Percentiles rank a stretch among this genome's conserved stretches.
Conservation (phyloP, 768 basidiomycete species). For the Rhizopogon salebrosus region DNA sequence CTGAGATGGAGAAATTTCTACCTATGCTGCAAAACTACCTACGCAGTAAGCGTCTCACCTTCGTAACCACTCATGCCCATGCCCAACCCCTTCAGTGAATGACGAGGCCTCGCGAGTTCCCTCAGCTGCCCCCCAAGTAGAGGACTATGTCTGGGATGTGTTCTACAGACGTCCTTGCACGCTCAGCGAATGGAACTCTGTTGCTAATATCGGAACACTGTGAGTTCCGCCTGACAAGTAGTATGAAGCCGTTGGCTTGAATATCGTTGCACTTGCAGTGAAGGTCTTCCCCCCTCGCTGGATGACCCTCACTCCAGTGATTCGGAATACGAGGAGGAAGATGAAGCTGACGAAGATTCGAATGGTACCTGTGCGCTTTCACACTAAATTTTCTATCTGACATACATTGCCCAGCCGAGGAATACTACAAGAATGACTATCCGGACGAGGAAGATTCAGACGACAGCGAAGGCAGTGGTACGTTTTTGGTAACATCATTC, state of each 20-base stretch:
- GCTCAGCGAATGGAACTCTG: slow-evolving; percentile 54
- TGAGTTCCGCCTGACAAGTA: slow-evolving; percentile 27
- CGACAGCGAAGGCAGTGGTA: slow-evolving; percentile 36
- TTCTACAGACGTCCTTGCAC: slow-evolving; percentile 69
- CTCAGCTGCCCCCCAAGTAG: slow-evolving; percentile 9
- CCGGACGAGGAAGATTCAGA: slow-evolving; percentile 60
- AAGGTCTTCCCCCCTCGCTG: slow-evolving; percentile 53
- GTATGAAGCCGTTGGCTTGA: neutral
- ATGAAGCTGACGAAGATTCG: slow-evolving; percentile 80
- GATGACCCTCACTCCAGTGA: slow-evolving; percentile 54
- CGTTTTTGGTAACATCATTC: slow-evolving; percentile 2
- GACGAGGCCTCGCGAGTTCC: slow-evolving; percentile 13
- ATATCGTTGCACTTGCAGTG: slow-evolving; percentile 35
- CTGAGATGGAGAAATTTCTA: slow-evolving; percentile 73
- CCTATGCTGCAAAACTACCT: slow-evolving; percentile 76
- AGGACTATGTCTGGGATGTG: slow-evolving; percentile 81
- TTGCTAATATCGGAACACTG: slow-evolving; percentile 58
- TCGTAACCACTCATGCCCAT: neutral
- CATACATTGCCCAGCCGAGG: slow-evolving; percentile 52
- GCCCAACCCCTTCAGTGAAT: slow-evolving; percentile 16
- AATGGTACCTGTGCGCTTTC: slow-evolving; percentile 47
- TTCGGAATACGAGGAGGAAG: slow-evolving; percentile 63
- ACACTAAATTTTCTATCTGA: neutral
- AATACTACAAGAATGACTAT: slow-evolving; percentile 83
- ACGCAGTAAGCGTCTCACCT: slow-evolving; percentile 38